A percentile compares a stretch with the other conserved stretches of the same genome.
phyloP scores from a whole-genome alignment of 225 moss, liverwort and hornwort genomes.

The Sphagnum tenellum region DNA sequence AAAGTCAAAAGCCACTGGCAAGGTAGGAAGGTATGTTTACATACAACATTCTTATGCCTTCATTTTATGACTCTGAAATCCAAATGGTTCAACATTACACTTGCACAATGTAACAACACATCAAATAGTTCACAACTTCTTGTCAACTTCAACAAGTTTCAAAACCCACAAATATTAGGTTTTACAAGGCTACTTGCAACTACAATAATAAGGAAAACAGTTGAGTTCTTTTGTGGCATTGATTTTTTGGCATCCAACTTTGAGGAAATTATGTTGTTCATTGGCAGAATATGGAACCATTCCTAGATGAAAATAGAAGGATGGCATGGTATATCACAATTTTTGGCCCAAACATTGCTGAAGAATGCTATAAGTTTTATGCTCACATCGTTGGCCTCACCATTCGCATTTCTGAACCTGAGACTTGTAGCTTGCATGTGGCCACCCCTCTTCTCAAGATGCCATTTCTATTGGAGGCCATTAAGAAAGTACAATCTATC shows the following conservation, averaged over 20 bases:
- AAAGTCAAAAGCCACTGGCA: conserved; percentile 14
- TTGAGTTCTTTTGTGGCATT: too few species aligned
- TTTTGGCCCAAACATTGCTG: conserved; percentile 51
- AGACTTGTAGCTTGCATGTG: conserved; percentile 49
- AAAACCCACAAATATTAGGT: conserved; percentile 1
- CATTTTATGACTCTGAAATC: background rate
- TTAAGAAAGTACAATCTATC: conserved; percentile 11
- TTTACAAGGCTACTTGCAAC: too few species aligned
- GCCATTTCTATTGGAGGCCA: conserved; percentile 40
- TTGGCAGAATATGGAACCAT: conserved; percentile 1
- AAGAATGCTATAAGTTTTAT: conserved; percentile 59
- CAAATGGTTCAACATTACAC: background rate
- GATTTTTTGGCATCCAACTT: too few species aligned
- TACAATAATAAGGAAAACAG: too few species aligned
- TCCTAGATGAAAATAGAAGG: conserved; percentile 26
- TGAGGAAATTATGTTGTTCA: too few species aligned
- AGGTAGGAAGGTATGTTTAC: conserved; percentile 10
- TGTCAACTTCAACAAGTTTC: conserved; percentile 11
- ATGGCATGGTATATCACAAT: conserved; percentile 62
- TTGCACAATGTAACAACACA: background rate
- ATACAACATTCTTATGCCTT: background rate
- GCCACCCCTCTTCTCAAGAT: conserved; percentile 61
- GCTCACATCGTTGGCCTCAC: conserved; percentile 39
- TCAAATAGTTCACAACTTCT: background rate
- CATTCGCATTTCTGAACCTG: conserved; percentile 25